Evolutionary conservation across 2,329 filamentous ascomycete genomes (phyloP), one percentile per base, ranked within the genome.

Genomic region (Talaromyces verruculosus): DNA sequence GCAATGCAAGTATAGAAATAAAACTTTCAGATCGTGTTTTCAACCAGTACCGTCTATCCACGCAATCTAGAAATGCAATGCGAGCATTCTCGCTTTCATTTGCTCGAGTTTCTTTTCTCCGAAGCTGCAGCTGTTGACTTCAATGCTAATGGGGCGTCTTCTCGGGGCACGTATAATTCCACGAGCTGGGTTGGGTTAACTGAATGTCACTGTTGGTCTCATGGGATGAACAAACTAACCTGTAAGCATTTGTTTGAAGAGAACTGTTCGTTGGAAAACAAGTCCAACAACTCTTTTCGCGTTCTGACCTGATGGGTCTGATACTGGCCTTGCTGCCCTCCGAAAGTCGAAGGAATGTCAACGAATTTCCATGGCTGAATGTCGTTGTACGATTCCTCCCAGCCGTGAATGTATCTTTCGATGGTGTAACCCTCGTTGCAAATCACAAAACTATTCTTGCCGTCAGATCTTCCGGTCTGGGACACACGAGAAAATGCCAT

Each of bases 341-440:
- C 89, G 74, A 94, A 91, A 0, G 87, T 85, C 1, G 82, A 81
- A 1, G 90, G 84, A 0, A 92, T 78, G 39, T 88, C 87, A 74
- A 86, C 87, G 81, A 88, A 90, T 61, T 88, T 83, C 92, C 92
- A 96, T 25, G 81, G 77, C 63, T 85, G 83, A 65, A 95, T 88
- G 74, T 95, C 91, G 74, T 96, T 96, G 81, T 95, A 95, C 22
- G 75, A 77, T 41, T 87, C 89, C 7, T 92, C 82, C 86, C 88
- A 89, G 51, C 91, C 91, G 78, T 96, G 91, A 71, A 95, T 94
- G 75, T 86, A 90, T 30, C 92, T 87, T 80, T 96, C 92, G 74
- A 95, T 92, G 7, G 92, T 94, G 78, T 90, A 96, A 5, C 92
- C 92, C 41, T 92, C 87, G 76, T 94, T 94, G 83, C 89, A 91